Percentiles rank a stretch among this genome's conserved stretches.
Conservation (phyloP, 2,329 filamentous ascomycete genomes). For the Claviceps cyperi region DNA sequence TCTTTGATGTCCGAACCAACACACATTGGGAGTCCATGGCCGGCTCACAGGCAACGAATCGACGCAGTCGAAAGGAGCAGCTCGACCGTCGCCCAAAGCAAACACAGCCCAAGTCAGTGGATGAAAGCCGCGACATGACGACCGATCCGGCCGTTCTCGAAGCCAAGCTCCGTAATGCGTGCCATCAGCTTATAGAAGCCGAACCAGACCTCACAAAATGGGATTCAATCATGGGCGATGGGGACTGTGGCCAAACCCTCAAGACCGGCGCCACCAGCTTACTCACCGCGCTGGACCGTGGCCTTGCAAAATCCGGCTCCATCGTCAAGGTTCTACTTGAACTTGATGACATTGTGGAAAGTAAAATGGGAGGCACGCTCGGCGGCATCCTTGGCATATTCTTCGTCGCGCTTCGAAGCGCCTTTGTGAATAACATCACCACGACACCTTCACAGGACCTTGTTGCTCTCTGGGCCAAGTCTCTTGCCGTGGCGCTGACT, state of each 20-base stretch:
- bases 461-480: slow-evolving; percentile 27
- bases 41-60: slow-evolving; percentile 25
- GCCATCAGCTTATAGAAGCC: slow-evolving; percentile 35
- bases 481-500: slow-evolving; percentile 27
- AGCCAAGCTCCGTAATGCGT: slow-evolving; percentile 40
- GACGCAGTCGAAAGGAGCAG: slow-evolving; percentile 26
- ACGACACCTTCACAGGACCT: slow-evolving; percentile 17
- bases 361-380: slow-evolving; percentile 38
- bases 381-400: slow-evolving; percentile 41
- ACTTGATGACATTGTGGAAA: slow-evolving; percentile 40
- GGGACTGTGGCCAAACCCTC: slow-evolving; percentile 50
- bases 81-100: slow-evolving; percentile 23
- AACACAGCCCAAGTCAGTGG: slow-evolving; percentile 19
- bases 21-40: slow-evolving; percentile 39
- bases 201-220: slow-evolving; percentile 49
- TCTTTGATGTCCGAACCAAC: slow-evolving; percentile 51
- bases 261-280: slow-evolving; percentile 36
- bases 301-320: slow-evolving; percentile 28
- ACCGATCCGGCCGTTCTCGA: slow-evolving; percentile 39
- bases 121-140: slow-evolving; percentile 26
- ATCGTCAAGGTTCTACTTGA: slow-evolving; percentile 32
- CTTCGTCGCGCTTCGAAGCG: slow-evolving; percentile 31
- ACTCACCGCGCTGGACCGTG: slow-evolving; percentile 29
- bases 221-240: slow-evolving; percentile 50
- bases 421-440: slow-evolving; percentile 24